Conservation (phyloP, 495 filamentous ascomycete genomes). For the Aspergillus saccharolyticus region DNA sequence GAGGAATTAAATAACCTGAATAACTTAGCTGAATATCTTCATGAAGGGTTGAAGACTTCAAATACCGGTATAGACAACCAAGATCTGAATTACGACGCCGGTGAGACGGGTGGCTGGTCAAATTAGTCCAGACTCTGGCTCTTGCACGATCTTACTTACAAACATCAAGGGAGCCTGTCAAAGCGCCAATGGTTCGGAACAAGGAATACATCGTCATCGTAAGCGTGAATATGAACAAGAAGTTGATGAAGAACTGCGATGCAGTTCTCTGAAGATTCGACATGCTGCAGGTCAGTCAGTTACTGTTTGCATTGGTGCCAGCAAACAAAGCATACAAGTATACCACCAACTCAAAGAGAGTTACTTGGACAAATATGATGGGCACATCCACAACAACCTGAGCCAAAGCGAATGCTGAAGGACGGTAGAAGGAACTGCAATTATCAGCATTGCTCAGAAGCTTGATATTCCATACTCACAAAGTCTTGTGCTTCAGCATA, state of each 20-base stretch:
- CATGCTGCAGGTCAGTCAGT: slow-evolving; percentile 37
- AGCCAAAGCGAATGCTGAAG: slow-evolving; percentile 71
- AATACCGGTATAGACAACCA: slow-evolving; percentile 68
- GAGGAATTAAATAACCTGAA: slow-evolving; percentile 68
- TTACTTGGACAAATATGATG: slow-evolving; percentile 61
- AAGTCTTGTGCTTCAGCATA: slow-evolving; percentile 76
- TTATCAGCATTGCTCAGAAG: slow-evolving; percentile 4
- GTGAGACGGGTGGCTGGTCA: slow-evolving; percentile 55
- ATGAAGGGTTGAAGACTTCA: neutral
- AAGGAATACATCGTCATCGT: slow-evolving; percentile 77
- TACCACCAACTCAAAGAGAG: slow-evolving; percentile 68
- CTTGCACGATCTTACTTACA: slow-evolving; percentile 20
- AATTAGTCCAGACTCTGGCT: neutral
- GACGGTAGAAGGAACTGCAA: slow-evolving; percentile 67
- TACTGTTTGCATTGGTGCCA: neutral
- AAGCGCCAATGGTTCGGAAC: slow-evolving; percentile 67
- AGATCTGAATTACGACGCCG: slow-evolving; percentile 55
- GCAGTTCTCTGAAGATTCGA: slow-evolving; percentile 58
- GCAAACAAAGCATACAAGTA: slow-evolving; percentile 51
- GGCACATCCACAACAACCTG: slow-evolving; percentile 74
- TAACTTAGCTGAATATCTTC: neutral
- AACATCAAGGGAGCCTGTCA: slow-evolving; percentile 58
- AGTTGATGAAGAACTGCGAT: slow-evolving; percentile 79
- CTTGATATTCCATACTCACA: slow-evolving; percentile 25
- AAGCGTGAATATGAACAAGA: slow-evolving; percentile 54